Base-by-base conservation (phyloP, 768 basidiomycete species). In the Pulveroboletus sp. region DNA sequence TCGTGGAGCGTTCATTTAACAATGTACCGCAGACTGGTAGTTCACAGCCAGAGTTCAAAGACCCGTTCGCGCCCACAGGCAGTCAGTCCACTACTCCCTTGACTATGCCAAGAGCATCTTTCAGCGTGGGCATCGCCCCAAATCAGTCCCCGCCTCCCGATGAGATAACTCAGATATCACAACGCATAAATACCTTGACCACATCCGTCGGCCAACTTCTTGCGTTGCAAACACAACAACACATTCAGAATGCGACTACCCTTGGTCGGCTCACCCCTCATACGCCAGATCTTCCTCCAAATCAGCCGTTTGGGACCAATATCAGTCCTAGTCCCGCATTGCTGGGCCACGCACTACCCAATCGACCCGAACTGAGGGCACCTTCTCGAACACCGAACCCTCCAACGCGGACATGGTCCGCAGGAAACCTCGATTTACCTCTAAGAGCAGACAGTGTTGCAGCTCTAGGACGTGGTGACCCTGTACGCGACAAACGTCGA, bases 181-280 rank as follows among this genome's bases (percentile, higher is more conserved):
- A 87, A 58, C 81, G 88, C 36, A 73, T 93, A 47, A 86, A 82
- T 62, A 84, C 83, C 9, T 71, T 93, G 58, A 88, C 89, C 15
- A 82, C 86, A 3, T 91, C 91, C 8, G 90, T 93, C 45, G 86
- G 89, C 21, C 89, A 91, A 64, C 76, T 93, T 24, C 78, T 93
- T 8, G 85, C 86, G 3, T 66, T 90, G 38, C 88, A 89, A 64
- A 89, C 87, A 2, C 87, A 89, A 57, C 76, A 77, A 45, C 79
- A 81, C 55, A 70, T 84, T 21, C 85, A 85, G 52, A 67, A 70
- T 43, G 60, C 73, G 28, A 73, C 56, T 35, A 49, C 70, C 26
- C 60, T 68, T 17, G 66, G 71, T 47, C 62, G 66, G 15, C 62
- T 59, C 14, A 58, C 69, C 1, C 64, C 66, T 35, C 73, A 62